These are phyloP conservation scores for Diplodia sapinea DNA, from an alignment of 2,329 filamentous ascomycete genomes.

Conservation along the genomic window DNA sequence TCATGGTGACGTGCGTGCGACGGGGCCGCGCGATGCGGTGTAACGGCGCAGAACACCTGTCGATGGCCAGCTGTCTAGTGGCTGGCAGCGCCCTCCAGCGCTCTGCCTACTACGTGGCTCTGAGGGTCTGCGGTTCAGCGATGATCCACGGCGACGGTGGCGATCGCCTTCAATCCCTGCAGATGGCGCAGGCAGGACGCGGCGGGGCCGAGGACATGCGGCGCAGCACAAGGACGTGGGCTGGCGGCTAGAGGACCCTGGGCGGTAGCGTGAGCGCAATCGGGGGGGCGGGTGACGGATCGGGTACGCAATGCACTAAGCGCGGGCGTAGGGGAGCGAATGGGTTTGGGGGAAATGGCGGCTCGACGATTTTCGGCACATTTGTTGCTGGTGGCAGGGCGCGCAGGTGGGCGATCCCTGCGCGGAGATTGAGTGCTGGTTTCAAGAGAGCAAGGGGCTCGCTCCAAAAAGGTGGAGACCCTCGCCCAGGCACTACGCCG, in stretches of 20 bases:
- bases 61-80: constrained; percentile 9
- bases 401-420: constrained; percentile 11
- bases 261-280: not conserved
- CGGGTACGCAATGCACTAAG: not conserved
- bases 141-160: constrained; percentile 26
- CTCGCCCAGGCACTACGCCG: constrained; percentile 12
- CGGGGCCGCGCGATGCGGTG: not conserved
- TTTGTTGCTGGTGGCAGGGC: constrained; percentile 13
- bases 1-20: constrained; percentile 17
- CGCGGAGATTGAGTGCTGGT: constrained; percentile 23
- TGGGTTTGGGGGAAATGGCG: constrained; percentile 5
- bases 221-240: not conserved
- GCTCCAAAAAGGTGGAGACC: constrained; percentile 19
- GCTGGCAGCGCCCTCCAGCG: not conserved
- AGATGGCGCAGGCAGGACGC: not conserved
- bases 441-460: constrained; percentile 21
- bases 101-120: constrained; percentile 9
- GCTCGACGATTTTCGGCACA: constrained; percentile 19
- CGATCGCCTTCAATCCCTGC: constrained; percentile 15
- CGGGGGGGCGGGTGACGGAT: not conserved
- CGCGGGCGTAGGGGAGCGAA: constrained; percentile 1
- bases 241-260: constrained; percentile 4
- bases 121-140: constrained; percentile 16
- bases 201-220: constrained; percentile 5
- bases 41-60: constrained; percentile 19